phyloP scores from a whole-genome alignment of 805 yeast genomes.

The Candida silvatica region DNA sequence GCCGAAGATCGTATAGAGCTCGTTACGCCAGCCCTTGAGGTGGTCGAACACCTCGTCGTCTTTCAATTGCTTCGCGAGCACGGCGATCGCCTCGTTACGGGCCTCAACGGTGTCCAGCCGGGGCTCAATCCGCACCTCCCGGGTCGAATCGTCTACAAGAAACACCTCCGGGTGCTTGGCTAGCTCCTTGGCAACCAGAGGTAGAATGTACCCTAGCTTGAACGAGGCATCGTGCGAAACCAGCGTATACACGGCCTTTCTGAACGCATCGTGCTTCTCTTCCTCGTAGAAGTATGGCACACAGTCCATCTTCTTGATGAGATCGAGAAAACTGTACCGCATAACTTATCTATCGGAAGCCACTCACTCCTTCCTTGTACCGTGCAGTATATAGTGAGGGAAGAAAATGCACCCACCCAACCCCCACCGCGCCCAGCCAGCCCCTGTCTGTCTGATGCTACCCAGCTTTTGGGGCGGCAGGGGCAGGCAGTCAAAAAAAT shows the following conservation, averaged over 20 bases:
- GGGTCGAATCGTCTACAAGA: constrained; percentile 17
- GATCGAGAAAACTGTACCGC: constrained; percentile 12
- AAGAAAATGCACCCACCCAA: too few relatives aligned
- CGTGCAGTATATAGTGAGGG: too few relatives aligned
- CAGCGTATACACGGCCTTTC: constrained; percentile 22
- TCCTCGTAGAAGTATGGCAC: constrained; percentile 22
- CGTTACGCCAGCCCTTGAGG: constrained; percentile 77
- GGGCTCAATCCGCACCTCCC: constrained; percentile 22
- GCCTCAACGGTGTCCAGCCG: constrained; percentile 29
- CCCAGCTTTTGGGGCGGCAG: neutral
- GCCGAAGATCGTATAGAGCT: constrained; percentile 64
- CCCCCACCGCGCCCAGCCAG: too few relatives aligned
- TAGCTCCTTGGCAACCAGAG: constrained; percentile 24
- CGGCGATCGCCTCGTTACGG: constrained; percentile 32
- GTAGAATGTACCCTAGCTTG: constrained; percentile 31
- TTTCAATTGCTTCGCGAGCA: constrained; percentile 35
- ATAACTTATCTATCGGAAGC: neutral
- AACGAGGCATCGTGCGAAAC: constrained; percentile 27
- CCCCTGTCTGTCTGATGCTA: neutral
- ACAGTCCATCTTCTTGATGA: constrained; percentile 22
- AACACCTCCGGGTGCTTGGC: constrained; percentile 13
- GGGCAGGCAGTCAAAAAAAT: neutral
- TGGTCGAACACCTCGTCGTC: constrained; percentile 27
- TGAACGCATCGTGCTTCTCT: constrained; percentile 6
- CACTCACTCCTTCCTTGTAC: neutral